Conservation (phyloP, 1,284 basidiomycete species). For the Leccinum fuscescens region DNA sequence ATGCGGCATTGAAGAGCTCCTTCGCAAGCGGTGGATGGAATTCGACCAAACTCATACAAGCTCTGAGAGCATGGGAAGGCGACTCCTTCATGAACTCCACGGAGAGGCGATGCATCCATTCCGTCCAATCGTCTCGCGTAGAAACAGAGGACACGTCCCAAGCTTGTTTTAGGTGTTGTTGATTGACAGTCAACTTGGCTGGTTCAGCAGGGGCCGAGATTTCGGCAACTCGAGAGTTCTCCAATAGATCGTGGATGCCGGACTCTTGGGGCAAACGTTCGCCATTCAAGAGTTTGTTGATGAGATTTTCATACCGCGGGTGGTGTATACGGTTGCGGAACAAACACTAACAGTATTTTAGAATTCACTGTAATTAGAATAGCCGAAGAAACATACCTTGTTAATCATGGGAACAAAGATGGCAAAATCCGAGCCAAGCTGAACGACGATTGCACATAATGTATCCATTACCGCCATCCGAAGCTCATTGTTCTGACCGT, state of each 20-base stretch:
- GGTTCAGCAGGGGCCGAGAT: constrained; percentile 78
- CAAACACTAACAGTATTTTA: constrained; percentile 54
- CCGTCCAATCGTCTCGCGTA: constrained; percentile 89
- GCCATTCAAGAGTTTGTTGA: constrained; percentile 88
- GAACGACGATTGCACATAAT: constrained; percentile 87
- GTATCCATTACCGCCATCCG: constrained; percentile 91
- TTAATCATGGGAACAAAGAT: constrained; percentile 97
- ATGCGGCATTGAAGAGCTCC: constrained; percentile 97
- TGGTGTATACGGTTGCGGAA: constrained; percentile 82
- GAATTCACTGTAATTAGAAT: constrained; percentile 1
- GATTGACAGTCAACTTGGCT: constrained; percentile 92
- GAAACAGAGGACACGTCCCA: constrained; percentile 89
- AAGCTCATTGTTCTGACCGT: constrained; percentile 79
- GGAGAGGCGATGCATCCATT: constrained; percentile 93
- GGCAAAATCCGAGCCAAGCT: constrained; percentile 95
- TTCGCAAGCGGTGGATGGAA: constrained; percentile 89
- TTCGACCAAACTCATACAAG: constrained; percentile 93
- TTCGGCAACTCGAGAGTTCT: constrained; percentile 63
- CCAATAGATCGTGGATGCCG: constrained; percentile 60
- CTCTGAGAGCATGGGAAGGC: constrained; percentile 94
- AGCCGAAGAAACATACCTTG: constrained; percentile 56
- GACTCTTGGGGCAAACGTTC: constrained; percentile 85
- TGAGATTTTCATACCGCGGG: constrained; percentile 84
- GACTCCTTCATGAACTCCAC: constrained; percentile 99
- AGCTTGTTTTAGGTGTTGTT: constrained; percentile 95